Conservation (phyloP, 495 filamentous ascomycete genomes). For the Podospora pseudocomata region DNA sequence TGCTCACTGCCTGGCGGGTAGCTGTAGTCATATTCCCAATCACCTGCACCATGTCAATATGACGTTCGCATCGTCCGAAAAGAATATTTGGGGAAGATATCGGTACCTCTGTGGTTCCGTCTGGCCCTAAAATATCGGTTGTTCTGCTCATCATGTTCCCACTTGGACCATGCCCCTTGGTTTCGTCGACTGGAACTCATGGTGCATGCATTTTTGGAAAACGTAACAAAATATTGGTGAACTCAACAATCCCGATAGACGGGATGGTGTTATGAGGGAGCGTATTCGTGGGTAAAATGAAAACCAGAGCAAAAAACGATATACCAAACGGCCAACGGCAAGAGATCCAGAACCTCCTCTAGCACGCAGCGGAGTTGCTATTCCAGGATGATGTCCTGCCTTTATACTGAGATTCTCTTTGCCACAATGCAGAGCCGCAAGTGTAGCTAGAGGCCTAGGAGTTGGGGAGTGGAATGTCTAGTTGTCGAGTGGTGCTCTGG, state of each 20-base stretch:
- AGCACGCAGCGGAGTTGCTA: too few relatives aligned
- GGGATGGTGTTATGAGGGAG: not conserved
- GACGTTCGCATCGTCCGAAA: not conserved
- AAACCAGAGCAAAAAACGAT: not conserved
- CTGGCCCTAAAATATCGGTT: conserved; percentile 8
- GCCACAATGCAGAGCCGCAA: conserved; percentile 25
- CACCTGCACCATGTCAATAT: conserved; percentile 10
- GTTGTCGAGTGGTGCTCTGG: conserved; percentile 13
- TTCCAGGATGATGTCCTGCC: not conserved
- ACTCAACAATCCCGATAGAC: not conserved
- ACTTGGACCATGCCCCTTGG: conserved; percentile 1
- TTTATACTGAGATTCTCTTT: not conserved
- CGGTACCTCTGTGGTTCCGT: conserved; percentile 17
- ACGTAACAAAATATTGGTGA: conserved; percentile 12
- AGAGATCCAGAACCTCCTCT: too few relatives aligned
- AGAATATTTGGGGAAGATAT: not conserved
- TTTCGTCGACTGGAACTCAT: conserved; percentile 21
- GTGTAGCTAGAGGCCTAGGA: not conserved
- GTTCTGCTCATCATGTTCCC: not conserved
- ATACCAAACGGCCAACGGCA: not conserved
- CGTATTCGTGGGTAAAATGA: not conserved
- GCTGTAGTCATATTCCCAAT: conserved; percentile 12
- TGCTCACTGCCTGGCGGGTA: not conserved
- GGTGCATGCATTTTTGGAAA: conserved; percentile 10
- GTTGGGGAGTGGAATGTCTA: conserved; percentile 7